phyloP scores from a whole-genome alignment of 208 protist genomes.

The Trypanosoma mega region DNA sequence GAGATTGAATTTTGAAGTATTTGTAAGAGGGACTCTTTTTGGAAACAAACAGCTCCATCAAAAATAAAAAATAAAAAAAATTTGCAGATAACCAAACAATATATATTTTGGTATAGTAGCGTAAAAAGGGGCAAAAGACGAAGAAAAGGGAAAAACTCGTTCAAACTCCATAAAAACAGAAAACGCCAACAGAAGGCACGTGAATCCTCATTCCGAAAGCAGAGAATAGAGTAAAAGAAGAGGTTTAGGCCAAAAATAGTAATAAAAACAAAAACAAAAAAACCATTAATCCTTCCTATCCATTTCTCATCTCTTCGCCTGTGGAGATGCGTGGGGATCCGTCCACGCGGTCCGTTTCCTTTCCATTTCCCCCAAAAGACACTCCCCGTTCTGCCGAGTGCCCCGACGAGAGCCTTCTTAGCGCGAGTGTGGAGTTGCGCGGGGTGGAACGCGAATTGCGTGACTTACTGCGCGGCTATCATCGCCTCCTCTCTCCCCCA shows the following conservation, averaged over 20 bases:
- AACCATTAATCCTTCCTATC: too few relatives aligned
- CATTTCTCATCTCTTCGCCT: neutral
- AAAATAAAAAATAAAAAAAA: neutral
- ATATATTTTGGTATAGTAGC: neutral
- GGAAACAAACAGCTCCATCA: too few relatives aligned
- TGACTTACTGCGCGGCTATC: conserved; percentile 23
- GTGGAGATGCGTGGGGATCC: neutral
- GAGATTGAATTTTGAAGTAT: too few relatives aligned
- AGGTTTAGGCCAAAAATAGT: conserved; percentile 1
- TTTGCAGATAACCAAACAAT: neutral
- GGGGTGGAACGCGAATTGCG: conserved; percentile 20
- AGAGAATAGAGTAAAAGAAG: too few relatives aligned
- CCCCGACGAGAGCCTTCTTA: neutral
- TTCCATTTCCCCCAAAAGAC: neutral
- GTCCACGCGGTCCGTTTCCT: neutral
- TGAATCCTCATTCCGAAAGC: too few relatives aligned
- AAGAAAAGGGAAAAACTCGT: too few relatives aligned
- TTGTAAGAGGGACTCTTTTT: too few relatives aligned
- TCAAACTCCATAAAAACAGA: too few relatives aligned
- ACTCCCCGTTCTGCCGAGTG: neutral
- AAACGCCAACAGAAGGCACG: too few relatives aligned
- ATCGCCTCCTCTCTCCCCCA: neutral
- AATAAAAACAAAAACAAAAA: neutral
- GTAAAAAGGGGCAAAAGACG: neutral
- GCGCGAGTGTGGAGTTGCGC: conserved; percentile 17